These are phyloP conservation scores for Ustanciosporium gigantosporum DNA, from an alignment of 1,284 basidiomycete genomes.

Conservation along the genomic window DNA sequence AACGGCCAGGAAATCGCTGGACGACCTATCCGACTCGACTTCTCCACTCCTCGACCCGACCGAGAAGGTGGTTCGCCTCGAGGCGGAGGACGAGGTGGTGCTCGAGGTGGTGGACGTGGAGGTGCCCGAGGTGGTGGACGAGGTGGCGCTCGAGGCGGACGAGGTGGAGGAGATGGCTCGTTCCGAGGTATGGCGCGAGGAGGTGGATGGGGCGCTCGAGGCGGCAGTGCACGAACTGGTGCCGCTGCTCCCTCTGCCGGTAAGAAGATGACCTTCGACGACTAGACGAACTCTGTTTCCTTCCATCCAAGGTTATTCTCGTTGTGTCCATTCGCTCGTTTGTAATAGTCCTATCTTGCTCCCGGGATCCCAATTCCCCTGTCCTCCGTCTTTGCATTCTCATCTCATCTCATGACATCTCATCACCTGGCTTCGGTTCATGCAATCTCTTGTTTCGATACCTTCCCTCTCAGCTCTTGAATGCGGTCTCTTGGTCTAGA, in stretches of 20 bases:
- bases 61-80: constrained; percentile 66
- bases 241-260: constrained; percentile 76
- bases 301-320: no score
- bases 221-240: constrained; percentile 68
- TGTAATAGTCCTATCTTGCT: background rate
- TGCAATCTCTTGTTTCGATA: no score
- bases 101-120: constrained; percentile 61
- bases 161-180: constrained; percentile 64
- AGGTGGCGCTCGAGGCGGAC: constrained; percentile 70
- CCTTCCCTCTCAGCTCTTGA: no score
- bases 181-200: constrained; percentile 62
- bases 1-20: constrained; percentile 81
- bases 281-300: constrained; percentile 33
- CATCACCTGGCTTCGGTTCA: no score
- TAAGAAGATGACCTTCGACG: constrained; percentile 78
- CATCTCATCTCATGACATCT: no score
- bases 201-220: constrained; percentile 59
- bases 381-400: no score
- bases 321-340: no score
- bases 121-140: constrained; percentile 63
- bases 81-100: constrained; percentile 66
- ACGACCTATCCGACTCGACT: constrained; percentile 81
- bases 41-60: constrained; percentile 74
- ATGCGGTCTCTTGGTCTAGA: no score
- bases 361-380: no score